phyloP scores from a whole-genome alignment of 345 rosid genomes.

The Anastatica hierochuntica region DNA sequence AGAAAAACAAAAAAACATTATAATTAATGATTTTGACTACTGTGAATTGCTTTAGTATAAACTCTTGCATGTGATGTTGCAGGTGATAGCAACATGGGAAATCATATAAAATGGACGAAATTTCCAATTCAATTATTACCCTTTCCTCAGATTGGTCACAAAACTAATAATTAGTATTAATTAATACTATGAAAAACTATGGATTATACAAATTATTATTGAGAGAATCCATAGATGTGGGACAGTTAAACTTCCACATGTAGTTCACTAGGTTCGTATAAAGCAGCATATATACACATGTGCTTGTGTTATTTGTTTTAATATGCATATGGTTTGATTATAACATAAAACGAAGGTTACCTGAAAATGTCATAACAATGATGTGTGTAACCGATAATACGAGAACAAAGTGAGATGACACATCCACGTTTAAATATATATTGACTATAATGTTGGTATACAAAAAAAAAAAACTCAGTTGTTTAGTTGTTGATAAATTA shows the following conservation, averaged over 20 bases:
- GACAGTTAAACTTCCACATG: slow-evolving; percentile 26
- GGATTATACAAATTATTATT: slow-evolving; percentile 12
- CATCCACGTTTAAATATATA: too few species aligned
- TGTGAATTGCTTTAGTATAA: slow-evolving; percentile 13
- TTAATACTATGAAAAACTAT: slow-evolving; percentile 1
- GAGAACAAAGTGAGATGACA: too few species aligned
- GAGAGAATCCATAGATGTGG: slow-evolving; percentile 21
- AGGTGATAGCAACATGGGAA: slow-evolving; percentile 29
- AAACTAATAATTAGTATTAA: slow-evolving; percentile 9
- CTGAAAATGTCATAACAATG: slow-evolving; percentile 11
- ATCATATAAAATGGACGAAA: slow-evolving; percentile 18
- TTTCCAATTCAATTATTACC: slow-evolving; percentile 17
- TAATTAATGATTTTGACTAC: slow-evolving; percentile 14
- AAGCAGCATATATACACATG: slow-evolving; percentile 10
- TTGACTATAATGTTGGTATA: too few species aligned
- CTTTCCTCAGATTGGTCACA: slow-evolving; percentile 15
- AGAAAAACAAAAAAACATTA: slow-evolving; percentile 14
- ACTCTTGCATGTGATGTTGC: slow-evolving; percentile 22
- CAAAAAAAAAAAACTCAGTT: too few species aligned
- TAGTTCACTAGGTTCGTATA: slow-evolving; percentile 4
- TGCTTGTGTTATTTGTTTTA: neutral
- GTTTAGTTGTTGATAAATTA: too few species aligned
- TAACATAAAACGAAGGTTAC: too few species aligned
- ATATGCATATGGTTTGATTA: too few species aligned
- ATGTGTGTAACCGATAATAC: too few species aligned